Base-by-base conservation (phyloP, 2,329 filamentous ascomycete species). In the Metarhizium guizhouense region DNA sequence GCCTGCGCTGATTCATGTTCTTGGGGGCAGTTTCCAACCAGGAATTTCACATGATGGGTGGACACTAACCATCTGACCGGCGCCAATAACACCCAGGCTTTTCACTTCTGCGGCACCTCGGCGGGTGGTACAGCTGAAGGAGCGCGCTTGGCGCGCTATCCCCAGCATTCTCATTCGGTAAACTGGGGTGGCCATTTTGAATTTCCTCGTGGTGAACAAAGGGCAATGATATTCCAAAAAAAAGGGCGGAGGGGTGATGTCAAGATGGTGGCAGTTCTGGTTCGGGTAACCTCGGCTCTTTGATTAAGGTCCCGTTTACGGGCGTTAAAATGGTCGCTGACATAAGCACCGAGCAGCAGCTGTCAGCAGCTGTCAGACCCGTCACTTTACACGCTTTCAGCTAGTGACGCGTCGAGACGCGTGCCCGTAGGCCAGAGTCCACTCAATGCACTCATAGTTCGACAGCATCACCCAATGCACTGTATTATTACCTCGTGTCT, bases 31-130 rank as follows among this genome's bases (percentile, higher is more conserved):
- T 16, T 48, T 6, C 42, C 6, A 20, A 5, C 18, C 4, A 10
- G 42, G 18, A 45, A 45, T 6, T 43, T 43, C 40, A 53, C 54
- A 43, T 51, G 55, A 42, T 36, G 18, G 13, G 7, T 36, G 43
- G 49, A 50, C 30, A 53, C 56, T 67, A 73, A 95, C 92, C 92
- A 97, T 96, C 71, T 97, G 94, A 32, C 94, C 94, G 54, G 93
- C 92, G 62, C 94, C 94, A 67, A 99, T 80, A 52, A 99, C 93
- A 67, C 93, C 94, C 47, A 99, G 76, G 62, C 83, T 87, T 76
- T 92, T 95, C 59, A 99, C 86, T 67, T 92, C 84, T 55, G 85
- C 83, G 58, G 83, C 83, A 64, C 76, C 68, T 47, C 80, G 77
- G 49, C 77, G 74, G 48, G 83, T 72, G 43, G 81, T 84, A 38